Evolutionary conservation across 257 asterid genomes (phyloP).

Genomic region (Ligustrum vulgare): DNA sequence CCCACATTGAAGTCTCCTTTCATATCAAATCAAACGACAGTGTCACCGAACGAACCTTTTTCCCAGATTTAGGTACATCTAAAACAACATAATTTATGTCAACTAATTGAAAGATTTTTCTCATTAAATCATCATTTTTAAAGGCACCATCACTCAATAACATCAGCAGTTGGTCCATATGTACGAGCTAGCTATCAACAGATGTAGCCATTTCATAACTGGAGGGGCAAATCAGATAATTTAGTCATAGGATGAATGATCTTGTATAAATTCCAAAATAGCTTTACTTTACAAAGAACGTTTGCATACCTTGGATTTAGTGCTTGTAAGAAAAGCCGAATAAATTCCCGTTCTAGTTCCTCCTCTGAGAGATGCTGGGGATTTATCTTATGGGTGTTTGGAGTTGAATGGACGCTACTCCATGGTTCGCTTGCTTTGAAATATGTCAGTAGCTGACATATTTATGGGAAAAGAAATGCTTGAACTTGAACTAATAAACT

Average conservation of each 20-base stretch:
- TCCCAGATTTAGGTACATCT: conserved; percentile 90
- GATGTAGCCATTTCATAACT: conserved; percentile 61
- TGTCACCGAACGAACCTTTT: conserved; percentile 41
- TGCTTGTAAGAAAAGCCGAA: conserved; percentile 41
- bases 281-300: conserved; percentile 11
- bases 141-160: conserved; percentile 36
- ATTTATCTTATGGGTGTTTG: conserved; percentile 35
- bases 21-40: too few relatives aligned
- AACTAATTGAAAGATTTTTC: conserved; percentile 43
- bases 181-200: conserved; percentile 69
- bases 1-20: too few relatives aligned
- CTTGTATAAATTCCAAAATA: conserved; percentile 5
- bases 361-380: conserved; percentile 46
- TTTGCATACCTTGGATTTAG: conserved; percentile 57
- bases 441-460: conserved; percentile 52
- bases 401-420: conserved; percentile 41
- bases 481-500: background rate
- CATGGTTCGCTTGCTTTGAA: conserved; percentile 69
- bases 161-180: conserved; percentile 64
- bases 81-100: conserved; percentile 76
- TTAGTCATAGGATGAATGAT: conserved; percentile 5
- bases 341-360: conserved; percentile 56
- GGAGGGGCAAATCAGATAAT: conserved; percentile 24
- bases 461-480: background rate
- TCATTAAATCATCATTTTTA: conserved; percentile 41